A percentile compares a stretch with the other conserved stretches of the same genome.
Conservation (phyloP, 352 stramenopile species). For the Globisporangium mamillatum region DNA sequence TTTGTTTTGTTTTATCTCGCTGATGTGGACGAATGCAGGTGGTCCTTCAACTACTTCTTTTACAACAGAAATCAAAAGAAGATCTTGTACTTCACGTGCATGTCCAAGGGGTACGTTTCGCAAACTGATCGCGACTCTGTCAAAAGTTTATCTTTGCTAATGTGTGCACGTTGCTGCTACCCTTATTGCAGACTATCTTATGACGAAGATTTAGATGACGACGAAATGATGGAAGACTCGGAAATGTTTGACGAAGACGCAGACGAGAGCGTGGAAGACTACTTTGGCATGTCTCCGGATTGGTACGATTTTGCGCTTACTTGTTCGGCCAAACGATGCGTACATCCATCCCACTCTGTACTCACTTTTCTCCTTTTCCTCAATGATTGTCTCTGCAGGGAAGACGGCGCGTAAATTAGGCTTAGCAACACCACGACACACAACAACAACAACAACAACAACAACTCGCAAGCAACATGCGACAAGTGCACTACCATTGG, state of each 20-base stretch:
- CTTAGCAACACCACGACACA: conserved; percentile 2
- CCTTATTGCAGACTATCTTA: conserved; percentile 42
- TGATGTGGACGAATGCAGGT: conserved; percentile 31
- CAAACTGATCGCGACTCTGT: neutral
- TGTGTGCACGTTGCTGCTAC: neutral
- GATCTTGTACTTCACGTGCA: conserved; percentile 93
- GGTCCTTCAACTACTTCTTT: conserved; percentile 97
- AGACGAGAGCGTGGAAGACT: conserved; percentile 79
- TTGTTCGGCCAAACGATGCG: neutral
- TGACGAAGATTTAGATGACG: conserved; percentile 73
- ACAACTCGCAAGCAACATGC: conserved; percentile 3
- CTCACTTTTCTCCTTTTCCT: conserved; percentile 2
- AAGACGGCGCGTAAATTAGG: conserved; percentile 50
- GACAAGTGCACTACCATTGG: conserved; percentile 13
- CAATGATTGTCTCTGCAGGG: conserved; percentile 23
- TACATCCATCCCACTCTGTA: neutral
- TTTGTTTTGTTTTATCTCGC: neutral
- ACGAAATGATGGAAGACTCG: conserved; percentile 79
- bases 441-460: conserved; percentile 13
- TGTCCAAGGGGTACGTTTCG: conserved; percentile 75
- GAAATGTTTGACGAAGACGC: conserved; percentile 67
- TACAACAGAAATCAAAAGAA: conserved; percentile 93
- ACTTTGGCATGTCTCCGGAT: conserved; percentile 85
- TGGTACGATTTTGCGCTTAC: conserved; percentile 41
- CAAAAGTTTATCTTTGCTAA: neutral